Conservation (phyloP, 352 stramenopile genomes). For the Globisporangium iwayamae region DNA sequence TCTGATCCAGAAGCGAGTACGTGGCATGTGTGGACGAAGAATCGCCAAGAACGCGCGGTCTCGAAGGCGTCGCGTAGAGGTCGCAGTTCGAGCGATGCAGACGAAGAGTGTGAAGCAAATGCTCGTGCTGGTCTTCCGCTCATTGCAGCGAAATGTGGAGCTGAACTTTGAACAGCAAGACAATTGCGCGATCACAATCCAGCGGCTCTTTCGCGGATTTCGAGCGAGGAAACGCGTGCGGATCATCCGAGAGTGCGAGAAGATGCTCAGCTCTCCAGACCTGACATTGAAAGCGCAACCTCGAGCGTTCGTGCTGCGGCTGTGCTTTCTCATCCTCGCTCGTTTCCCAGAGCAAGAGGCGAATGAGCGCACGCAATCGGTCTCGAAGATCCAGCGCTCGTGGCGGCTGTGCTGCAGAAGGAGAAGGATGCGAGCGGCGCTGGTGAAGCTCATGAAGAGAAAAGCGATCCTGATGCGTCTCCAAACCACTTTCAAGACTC, state of each 20-base stretch:
- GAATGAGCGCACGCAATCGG: conserved; percentile 17
- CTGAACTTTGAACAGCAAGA: conserved; percentile 26
- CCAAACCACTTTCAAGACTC: conserved; percentile 35
- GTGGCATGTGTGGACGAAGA: conserved; percentile 40
- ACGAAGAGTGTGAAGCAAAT: conserved; percentile 32
- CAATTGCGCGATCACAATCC: conserved; percentile 25
- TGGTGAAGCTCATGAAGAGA: conserved; percentile 34
- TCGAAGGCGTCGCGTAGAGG: conserved; percentile 32
- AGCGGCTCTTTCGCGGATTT: conserved; percentile 48
- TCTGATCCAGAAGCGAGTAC: conserved; percentile 42
- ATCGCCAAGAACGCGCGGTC: conserved; percentile 31
- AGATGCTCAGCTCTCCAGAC: conserved; percentile 27
- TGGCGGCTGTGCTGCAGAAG: conserved; percentile 25
- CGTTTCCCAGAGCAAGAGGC: conserved; percentile 30
- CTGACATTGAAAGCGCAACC: conserved; percentile 38
- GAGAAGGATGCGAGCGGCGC: conserved; percentile 21
- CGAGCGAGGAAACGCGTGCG: conserved; percentile 31
- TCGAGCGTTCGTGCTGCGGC: conserved; percentile 35
- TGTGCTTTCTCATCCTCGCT: conserved; percentile 53
- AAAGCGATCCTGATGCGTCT: conserved; percentile 37
- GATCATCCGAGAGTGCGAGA: conserved; percentile 32
- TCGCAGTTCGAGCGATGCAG: conserved; percentile 27
- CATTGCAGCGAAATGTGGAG: conserved; percentile 30
- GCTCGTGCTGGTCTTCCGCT: conserved; percentile 28
- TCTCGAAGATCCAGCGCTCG: conserved; percentile 35